Evolutionary conservation across 2,329 filamentous ascomycete genomes (phyloP).

Genomic region (Tolypocladium paradoxum): DNA sequence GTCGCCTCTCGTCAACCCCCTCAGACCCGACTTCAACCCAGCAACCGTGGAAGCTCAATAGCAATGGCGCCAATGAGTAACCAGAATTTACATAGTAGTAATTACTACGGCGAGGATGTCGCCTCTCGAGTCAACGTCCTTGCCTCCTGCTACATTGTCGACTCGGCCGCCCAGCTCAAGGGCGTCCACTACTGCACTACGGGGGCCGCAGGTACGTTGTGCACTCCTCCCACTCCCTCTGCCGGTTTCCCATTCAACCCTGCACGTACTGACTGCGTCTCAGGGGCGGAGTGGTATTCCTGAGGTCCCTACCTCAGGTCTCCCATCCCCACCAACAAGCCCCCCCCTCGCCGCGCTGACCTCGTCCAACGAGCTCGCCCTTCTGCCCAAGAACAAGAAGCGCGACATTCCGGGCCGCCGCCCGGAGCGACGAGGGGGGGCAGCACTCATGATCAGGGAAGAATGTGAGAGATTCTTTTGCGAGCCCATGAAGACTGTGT

Average conservation of each 20-base stretch:
- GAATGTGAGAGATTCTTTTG: conserved; percentile 99
- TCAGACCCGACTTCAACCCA: conserved; percentile 8
- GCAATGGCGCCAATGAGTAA: conserved; percentile 61
- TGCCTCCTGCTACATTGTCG: conserved; percentile 84
- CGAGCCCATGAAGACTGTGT: conserved; percentile 85
- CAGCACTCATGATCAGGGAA: conserved; percentile 92
- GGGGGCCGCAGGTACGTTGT: conserved; percentile 59
- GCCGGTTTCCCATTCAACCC: neutral
- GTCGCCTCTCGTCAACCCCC: neutral
- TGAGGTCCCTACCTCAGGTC: conserved; percentile 79
- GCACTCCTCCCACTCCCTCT: neutral
- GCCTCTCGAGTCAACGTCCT: conserved; percentile 63
- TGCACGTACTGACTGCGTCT: conserved; percentile 7
- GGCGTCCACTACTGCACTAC: conserved; percentile 96
- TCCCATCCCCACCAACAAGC: conserved; percentile 77
- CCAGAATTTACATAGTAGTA: conserved; percentile 57
- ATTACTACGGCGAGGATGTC: conserved; percentile 64
- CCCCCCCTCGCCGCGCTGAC: conserved; percentile 75
- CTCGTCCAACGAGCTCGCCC: conserved; percentile 55
- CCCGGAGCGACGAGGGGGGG: conserved; percentile 66
- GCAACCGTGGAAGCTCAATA: conserved; percentile 13
- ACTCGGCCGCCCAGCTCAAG: conserved; percentile 59
- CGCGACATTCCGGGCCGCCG: conserved; percentile 29
- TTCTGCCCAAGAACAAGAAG: conserved; percentile 46
- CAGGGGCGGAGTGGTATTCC: conserved; percentile 87